Percentiles rank a stretch among this genome's conserved stretches.
Evolutionary conservation across 2,329 filamentous ascomycete genomes (phyloP).

Genomic region (Verticillium nonalfalfae): DNA sequence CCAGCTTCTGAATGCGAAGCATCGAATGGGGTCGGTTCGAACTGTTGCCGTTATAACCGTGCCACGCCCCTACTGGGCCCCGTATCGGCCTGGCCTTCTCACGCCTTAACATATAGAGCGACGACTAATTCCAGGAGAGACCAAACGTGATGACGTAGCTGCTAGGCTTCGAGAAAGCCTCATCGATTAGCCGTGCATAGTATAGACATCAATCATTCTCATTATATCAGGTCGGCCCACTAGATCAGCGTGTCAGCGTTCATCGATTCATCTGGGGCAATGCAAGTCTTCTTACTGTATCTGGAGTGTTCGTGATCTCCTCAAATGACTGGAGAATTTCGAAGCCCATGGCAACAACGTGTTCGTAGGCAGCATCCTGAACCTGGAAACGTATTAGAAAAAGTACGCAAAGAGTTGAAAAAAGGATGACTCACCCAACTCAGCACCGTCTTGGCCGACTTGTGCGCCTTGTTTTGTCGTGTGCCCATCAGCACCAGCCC

Average conservation of each 20-base stretch:
- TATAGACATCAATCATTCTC: background rate
- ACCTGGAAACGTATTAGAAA: conserved; percentile 40
- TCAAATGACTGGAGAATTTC: conserved; percentile 74
- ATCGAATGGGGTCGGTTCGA: no score
- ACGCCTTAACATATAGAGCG: no score
- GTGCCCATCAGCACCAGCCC: conserved; percentile 76
- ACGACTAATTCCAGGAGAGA: no score
- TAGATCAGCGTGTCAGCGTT: background rate
- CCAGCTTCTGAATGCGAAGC: no score
- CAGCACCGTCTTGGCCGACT: conserved; percentile 64
- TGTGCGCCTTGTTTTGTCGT: conserved; percentile 74
- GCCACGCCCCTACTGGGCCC: no score
- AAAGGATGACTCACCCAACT: conserved; percentile 62
- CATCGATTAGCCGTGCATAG: no score
- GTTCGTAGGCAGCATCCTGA: conserved; percentile 64
- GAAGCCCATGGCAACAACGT: conserved; percentile 74
- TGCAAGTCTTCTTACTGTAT: conserved; percentile 36
- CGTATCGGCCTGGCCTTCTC: no score
- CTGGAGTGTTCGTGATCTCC: conserved; percentile 63
- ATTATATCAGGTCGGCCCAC: conserved; percentile 9
- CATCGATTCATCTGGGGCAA: background rate
- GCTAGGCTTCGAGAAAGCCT: no score
- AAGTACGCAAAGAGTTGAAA: background rate
- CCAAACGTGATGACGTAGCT: no score
- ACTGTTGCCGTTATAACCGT: no score